Conservation (phyloP, 139 green algal species). For the Chlamydomonas sp. region DNA sequence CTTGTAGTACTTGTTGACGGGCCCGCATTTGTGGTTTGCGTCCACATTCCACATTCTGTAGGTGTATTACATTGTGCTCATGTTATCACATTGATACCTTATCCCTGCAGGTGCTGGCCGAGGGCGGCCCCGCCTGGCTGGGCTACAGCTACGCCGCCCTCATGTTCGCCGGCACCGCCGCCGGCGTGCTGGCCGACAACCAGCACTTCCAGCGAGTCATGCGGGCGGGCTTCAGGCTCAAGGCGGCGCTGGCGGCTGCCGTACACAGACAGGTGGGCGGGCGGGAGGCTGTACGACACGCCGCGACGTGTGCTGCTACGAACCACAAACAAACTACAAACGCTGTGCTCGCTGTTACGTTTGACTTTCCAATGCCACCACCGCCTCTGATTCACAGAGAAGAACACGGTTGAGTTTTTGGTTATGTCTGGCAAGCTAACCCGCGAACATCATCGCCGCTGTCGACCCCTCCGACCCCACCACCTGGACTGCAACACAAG, state of each 20-base stretch:
- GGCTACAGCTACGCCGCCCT: conserved; percentile 44
- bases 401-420: too few relatives aligned
- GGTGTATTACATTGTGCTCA: not conserved
- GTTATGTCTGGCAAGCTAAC: too few relatives aligned
- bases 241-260: conserved; percentile 64
- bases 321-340: too few relatives aligned
- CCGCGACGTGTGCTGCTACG: not conserved
- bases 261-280: conserved; percentile 59
- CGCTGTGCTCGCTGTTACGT: too few relatives aligned
- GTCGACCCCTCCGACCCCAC: too few relatives aligned
- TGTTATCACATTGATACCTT: not conserved
- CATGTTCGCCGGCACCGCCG: conserved; percentile 54
- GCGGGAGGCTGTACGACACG: too few relatives aligned
- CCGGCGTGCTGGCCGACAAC: conserved; percentile 64
- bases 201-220: conserved; percentile 73
- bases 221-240: conserved; percentile 63
- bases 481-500: too few relatives aligned
- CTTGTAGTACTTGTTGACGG: not conserved
- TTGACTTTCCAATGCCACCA: too few relatives aligned
- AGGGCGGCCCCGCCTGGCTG: conserved; percentile 3
- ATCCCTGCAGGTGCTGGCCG: not conserved
- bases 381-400: too few relatives aligned
- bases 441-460: too few relatives aligned
- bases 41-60: not conserved
- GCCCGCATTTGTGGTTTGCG: not conserved